phyloP scores from a whole-genome alignment of 768 basidiomycete species.

The Lentinus tigrinus region DNA sequence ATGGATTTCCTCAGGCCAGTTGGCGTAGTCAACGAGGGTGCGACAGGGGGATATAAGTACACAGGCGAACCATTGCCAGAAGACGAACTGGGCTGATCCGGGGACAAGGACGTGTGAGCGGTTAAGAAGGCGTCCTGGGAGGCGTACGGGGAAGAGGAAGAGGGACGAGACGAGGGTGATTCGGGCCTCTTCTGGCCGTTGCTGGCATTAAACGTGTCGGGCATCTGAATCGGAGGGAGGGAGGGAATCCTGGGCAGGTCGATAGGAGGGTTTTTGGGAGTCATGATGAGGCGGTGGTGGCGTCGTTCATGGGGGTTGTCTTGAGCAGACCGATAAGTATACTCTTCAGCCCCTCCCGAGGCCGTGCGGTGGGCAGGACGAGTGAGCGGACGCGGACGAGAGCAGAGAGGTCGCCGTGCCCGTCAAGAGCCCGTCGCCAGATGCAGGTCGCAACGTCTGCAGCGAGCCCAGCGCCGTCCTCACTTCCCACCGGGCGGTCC shows the following conservation, averaged over 20 bases:
- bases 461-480: neutral
- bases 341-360: conserved; percentile 1
- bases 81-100: conserved; percentile 17
- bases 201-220: conserved; percentile 29
- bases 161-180: conserved; percentile 43
- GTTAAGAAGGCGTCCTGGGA: conserved; percentile 29
- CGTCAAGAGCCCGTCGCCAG: conserved; percentile 11
- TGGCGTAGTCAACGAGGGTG: conserved; percentile 33
- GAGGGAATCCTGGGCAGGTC: conserved; percentile 39
- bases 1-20: conserved; percentile 65
- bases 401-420: neutral
- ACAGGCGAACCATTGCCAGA: conserved; percentile 15
- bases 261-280: conserved; percentile 28
- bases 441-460: conserved; percentile 1
- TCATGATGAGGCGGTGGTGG: conserved; percentile 17
- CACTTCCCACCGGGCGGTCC: neutral
- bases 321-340: conserved; percentile 1
- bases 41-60: conserved; percentile 19
- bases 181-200: conserved; percentile 30
- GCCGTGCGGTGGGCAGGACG: neutral
- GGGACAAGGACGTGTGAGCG: conserved; percentile 25
- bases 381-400: neutral
- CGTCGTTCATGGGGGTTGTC: conserved; percentile 14
- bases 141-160: conserved; percentile 28
- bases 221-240: conserved; percentile 46